Conservation (phyloP, 23 red algal species). For the Chondrus crispus region DNA sequence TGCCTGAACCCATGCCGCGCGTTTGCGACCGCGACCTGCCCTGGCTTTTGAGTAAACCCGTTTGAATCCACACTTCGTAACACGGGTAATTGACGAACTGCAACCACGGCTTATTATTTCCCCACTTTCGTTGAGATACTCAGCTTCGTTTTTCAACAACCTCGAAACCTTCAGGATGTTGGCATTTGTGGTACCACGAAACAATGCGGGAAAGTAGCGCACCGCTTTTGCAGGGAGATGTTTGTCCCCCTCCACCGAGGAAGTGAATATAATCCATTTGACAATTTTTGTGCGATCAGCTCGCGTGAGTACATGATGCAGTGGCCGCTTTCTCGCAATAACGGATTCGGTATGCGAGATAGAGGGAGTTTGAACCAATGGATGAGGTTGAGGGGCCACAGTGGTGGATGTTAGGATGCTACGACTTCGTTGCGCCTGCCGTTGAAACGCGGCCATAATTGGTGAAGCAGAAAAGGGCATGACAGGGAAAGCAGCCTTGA, state of each 20-base stretch:
- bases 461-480: too few species aligned
- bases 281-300: background rate
- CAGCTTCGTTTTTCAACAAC: background rate
- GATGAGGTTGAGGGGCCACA: too few species aligned
- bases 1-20: background rate
- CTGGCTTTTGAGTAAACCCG: background rate
- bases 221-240: background rate
- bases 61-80: background rate
- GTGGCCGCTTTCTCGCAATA: too few species aligned
- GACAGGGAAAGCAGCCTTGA: too few species aligned
- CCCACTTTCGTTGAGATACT: background rate
- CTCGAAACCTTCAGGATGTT: background rate
- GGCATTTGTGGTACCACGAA: background rate
- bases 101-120: too few species aligned
- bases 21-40: background rate
- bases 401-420: too few species aligned
- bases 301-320: background rate
- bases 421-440: too few species aligned
- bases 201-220: background rate
- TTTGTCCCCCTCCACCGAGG: background rate
- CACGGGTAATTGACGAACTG: background rate
- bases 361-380: too few species aligned
- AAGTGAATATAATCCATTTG: background rate
- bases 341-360: too few species aligned
- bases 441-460: too few species aligned